Base-by-base conservation (phyloP, 148 eudicot species). In the Rhododendron mucronatum region DNA sequence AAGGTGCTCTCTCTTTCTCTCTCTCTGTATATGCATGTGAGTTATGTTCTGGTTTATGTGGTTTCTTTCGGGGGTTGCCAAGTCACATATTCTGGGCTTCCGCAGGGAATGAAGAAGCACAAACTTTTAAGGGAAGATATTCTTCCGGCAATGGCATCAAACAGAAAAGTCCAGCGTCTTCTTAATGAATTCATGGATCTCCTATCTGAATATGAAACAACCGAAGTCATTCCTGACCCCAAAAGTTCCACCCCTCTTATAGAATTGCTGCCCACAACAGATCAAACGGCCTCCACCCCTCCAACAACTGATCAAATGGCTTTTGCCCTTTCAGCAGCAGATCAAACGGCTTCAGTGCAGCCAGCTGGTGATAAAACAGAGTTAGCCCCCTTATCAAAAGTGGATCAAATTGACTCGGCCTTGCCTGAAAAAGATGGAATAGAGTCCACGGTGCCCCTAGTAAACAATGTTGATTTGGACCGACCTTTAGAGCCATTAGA, bases 81-180 rank as follows among this genome's bases (percentile, higher is more conserved):
- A 69, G 16, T 9, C 48, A 50, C 57, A 84, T 45, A 84, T 45
- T 80, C n/a, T 84, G 67, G 61, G 57, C 83, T 18, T 76, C 65
- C 78, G 84, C 93, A 96, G 99, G 98, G 98, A 84, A 89, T 97
- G 96, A 91, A 91, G 65, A 97, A 97, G 90, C 99, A 95, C 90
- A 94, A 91, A 89, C 95, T 97, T 51, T 91, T 97, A 59, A 95
- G 94, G 47, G 99, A 97, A 88, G 99, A 97, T 86, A 93, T 97
- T 85, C 96, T 97, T 86, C 99, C 98, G 23, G 96, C 99, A 78
- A 90, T 94, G 92, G 99, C 99, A 26, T 95, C 99, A 77, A 97
- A 97, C 85, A 86, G 98, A 83, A 97, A 97, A 92, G 94, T 97
- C 9, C 99, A 97, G 84, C 92, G 98, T 57, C 88, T 95, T 84